Evolutionary conservation across 2,329 filamentous ascomycete species (phyloP).

Genomic region (Coleophoma crateriformis): DNA sequence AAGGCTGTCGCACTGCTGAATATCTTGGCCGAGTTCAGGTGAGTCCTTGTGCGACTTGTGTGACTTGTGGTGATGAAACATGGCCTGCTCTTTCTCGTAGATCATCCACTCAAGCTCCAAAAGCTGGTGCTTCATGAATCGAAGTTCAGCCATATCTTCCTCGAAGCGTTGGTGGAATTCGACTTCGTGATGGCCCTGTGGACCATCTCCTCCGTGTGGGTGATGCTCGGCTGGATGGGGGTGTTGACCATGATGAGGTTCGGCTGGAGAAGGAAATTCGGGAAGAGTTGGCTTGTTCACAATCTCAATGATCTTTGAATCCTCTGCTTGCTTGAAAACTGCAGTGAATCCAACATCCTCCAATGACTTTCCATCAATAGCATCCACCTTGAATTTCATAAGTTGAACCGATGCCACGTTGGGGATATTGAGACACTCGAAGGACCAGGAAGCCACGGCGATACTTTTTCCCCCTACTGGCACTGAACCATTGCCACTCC

Average conservation of each 20-base stretch:
- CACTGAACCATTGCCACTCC: slow-evolving; percentile 35
- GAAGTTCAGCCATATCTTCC: slow-evolving; percentile 37
- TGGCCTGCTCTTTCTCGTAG: slow-evolving; percentile 31
- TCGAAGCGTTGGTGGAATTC: slow-evolving; percentile 27
- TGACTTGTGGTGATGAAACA: slow-evolving; percentile 1
- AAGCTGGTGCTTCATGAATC: slow-evolving; percentile 35
- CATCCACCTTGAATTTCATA: slow-evolving; percentile 37
- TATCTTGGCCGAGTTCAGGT: slow-evolving; percentile 6
- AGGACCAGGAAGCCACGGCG: slow-evolving; percentile 40
- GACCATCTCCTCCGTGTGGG: not conserved
- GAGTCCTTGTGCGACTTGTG: slow-evolving; percentile 29
- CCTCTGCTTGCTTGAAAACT: slow-evolving; percentile 38
- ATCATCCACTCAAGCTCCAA: slow-evolving; percentile 37
- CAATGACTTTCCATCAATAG: slow-evolving; percentile 34
- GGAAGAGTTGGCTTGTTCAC: slow-evolving; percentile 33
- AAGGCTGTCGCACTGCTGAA: slow-evolving; percentile 33
- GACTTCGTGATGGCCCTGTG: not conserved
- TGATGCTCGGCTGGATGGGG: not conserved
- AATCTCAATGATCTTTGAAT: slow-evolving; percentile 36
- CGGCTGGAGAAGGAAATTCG: slow-evolving; percentile 13
- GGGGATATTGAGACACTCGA: slow-evolving; percentile 38
- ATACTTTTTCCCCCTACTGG: slow-evolving; percentile 30
- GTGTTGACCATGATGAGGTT: slow-evolving; percentile 9
- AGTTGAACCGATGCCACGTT: slow-evolving; percentile 35
- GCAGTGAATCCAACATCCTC: slow-evolving; percentile 34